These are phyloP conservation scores for Talaromyces islandicus DNA, from an alignment of 2,329 filamentous ascomycete genomes.

Conservation along the genomic window DNA sequence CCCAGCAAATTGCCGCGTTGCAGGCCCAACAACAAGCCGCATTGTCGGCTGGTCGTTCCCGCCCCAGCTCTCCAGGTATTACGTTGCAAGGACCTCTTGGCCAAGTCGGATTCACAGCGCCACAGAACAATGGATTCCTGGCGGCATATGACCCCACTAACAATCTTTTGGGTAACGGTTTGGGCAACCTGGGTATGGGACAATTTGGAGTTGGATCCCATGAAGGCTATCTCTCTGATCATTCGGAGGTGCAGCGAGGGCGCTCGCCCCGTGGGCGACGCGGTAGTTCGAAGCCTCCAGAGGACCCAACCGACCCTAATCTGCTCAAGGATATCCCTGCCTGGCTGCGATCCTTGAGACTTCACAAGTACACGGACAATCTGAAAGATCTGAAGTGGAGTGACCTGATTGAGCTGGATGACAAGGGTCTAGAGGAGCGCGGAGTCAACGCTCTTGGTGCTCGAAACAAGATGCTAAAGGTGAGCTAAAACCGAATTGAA, in stretches of 20 bases:
- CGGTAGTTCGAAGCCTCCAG: conserved; percentile 93
- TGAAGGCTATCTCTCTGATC: conserved; percentile 88
- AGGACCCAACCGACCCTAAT: conserved; percentile 88
- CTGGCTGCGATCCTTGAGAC: conserved; percentile 87
- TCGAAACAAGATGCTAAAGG: conserved; percentile 96
- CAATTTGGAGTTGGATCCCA: conserved; percentile 64
- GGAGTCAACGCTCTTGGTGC: conserved; percentile 94
- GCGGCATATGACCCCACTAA: conserved; percentile 74
- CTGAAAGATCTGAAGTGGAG: conserved; percentile 97
- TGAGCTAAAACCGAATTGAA: conserved; percentile 28
- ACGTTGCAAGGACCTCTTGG: conserved; percentile 66
- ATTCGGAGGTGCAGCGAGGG: conserved; percentile 84
- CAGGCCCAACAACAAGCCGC: conserved; percentile 59
- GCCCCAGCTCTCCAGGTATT: conserved; percentile 83
- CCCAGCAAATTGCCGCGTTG: conserved; percentile 77
- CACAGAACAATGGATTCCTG: conserved; percentile 91
- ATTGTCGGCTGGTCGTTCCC: conserved; percentile 66
- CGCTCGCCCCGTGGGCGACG: conserved; percentile 86
- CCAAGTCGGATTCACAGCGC: conserved; percentile 69
- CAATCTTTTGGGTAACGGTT: conserved; percentile 63
- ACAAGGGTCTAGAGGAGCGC: conserved; percentile 84
- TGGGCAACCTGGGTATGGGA: conserved; percentile 65
- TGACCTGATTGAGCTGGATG: conserved; percentile 84
- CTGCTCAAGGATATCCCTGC: conserved; percentile 91
- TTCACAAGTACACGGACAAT: conserved; percentile 99